These are phyloP conservation scores for Paramecium caudatum DNA, from an alignment of 73 alveolate genomes.

Conservation along the genomic window DNA sequence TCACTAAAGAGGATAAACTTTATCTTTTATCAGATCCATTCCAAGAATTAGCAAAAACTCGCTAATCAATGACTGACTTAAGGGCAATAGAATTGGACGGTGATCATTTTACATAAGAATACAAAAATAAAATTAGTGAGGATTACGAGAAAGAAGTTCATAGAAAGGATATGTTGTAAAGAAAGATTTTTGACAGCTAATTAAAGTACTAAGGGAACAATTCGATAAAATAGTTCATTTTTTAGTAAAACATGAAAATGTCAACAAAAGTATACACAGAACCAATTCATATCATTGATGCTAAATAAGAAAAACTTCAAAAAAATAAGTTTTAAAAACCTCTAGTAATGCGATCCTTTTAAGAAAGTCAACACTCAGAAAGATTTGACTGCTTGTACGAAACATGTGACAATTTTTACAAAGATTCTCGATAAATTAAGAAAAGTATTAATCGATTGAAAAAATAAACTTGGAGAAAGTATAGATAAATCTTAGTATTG, in stretches of 20 bases:
- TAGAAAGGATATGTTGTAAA: neutral
- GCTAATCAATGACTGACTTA: slow-evolving; percentile 20
- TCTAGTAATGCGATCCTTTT: neutral
- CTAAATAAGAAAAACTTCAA: neutral
- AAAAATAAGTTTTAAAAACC: neutral
- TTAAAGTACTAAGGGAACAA: slow-evolving; percentile 23
- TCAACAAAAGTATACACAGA: slow-evolving; percentile 11
- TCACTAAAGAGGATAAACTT: slow-evolving; percentile 15
- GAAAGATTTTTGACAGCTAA: slow-evolving; percentile 22
- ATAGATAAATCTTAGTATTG: slow-evolving; percentile 11
- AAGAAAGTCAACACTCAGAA: neutral
- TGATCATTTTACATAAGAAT: slow-evolving; percentile 2
- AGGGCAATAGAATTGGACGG: slow-evolving; percentile 47
- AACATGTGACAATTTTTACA: slow-evolving; percentile 13
- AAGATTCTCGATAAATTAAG: slow-evolving; percentile 43
- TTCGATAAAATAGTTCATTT: slow-evolving; percentile 4
- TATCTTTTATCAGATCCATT: slow-evolving; percentile 16
- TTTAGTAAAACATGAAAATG: neutral
- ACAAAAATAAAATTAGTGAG: slow-evolving; percentile 13
- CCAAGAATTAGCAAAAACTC: neutral
- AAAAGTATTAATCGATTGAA: neutral
- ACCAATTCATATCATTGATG: slow-evolving; percentile 4
- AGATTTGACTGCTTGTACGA: neutral
- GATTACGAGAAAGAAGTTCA: neutral
- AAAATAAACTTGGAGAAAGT: slow-evolving; percentile 13